Evolutionary conservation across 495 filamentous ascomycete genomes (phyloP).

Genomic region (Aspergillus baeticus): DNA sequence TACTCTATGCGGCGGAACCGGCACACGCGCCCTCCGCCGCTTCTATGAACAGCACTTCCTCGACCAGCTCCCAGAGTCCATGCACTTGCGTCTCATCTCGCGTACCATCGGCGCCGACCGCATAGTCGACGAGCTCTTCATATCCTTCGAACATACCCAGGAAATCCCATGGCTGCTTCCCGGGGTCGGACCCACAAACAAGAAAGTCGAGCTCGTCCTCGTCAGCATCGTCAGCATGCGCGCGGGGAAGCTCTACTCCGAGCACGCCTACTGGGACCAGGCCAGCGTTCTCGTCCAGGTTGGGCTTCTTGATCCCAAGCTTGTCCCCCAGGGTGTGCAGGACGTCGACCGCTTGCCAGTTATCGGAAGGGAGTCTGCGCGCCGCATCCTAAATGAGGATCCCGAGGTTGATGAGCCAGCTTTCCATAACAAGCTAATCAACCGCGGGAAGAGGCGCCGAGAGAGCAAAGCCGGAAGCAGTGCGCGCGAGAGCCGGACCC

Average conservation of each 20-base stretch:
- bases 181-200: slow-evolving; percentile 68
- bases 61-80: slow-evolving; percentile 63
- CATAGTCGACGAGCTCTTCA: slow-evolving; percentile 59
- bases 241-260: slow-evolving; percentile 71
- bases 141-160: slow-evolving; percentile 67
- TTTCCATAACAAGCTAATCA: slow-evolving; percentile 44
- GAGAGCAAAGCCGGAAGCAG: slow-evolving; percentile 21
- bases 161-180: slow-evolving; percentile 81
- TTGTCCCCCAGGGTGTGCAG: slow-evolving; percentile 44
- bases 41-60: slow-evolving; percentile 81
- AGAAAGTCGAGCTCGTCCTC: slow-evolving; percentile 65
- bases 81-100: slow-evolving; percentile 67
- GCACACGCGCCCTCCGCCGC: slow-evolving; percentile 57
- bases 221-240: slow-evolving; percentile 74
- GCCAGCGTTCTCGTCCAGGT: slow-evolving; percentile 75
- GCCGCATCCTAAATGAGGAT: slow-evolving; percentile 64
- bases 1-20: slow-evolving; percentile 72
- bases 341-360: slow-evolving; percentile 67
- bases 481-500: slow-evolving; percentile 28
- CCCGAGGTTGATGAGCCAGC: slow-evolving; percentile 36
- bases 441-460: slow-evolving; percentile 25
- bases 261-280: slow-evolving; percentile 90
- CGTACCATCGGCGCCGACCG: slow-evolving; percentile 63
- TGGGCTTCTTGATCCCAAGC: slow-evolving; percentile 67
- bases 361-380: slow-evolving; percentile 63